A percentile compares a stretch with the other conserved stretches of the same genome.
These are phyloP conservation scores for Aspergillus cristatus DNA, from an alignment of 495 filamentous ascomycete species.

Conservation along the genomic window DNA sequence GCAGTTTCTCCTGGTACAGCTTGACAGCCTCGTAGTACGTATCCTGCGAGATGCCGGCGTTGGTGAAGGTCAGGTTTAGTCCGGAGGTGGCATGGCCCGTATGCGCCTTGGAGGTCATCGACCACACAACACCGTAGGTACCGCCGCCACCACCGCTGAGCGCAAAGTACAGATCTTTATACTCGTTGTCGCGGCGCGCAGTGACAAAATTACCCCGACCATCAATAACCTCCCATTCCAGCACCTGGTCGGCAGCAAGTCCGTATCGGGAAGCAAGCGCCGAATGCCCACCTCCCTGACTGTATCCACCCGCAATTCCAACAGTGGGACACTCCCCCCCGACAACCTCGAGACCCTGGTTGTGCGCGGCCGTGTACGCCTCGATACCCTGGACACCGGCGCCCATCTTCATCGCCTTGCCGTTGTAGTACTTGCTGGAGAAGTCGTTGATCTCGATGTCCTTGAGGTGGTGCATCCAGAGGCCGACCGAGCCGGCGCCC, in stretches of 20 bases:
- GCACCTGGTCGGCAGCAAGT: constrained; percentile 52
- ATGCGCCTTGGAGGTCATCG: constrained; percentile 39
- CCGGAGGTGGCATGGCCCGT: constrained; percentile 27
- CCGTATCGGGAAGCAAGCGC: constrained; percentile 44
- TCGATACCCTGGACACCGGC: constrained; percentile 43
- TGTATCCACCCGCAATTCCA: constrained; percentile 45
- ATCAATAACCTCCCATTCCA: constrained; percentile 54
- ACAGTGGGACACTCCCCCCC: constrained; percentile 29
- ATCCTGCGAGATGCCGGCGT: constrained; percentile 21
- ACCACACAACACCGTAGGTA: constrained; percentile 54
- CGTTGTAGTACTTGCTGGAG: constrained; percentile 27
- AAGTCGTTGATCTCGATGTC: constrained; percentile 29
- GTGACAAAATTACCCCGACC: constrained; percentile 37
- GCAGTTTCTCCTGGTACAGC: constrained; percentile 30
- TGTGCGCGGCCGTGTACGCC: constrained; percentile 34
- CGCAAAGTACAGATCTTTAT: constrained; percentile 60
- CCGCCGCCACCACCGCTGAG: constrained; percentile 56
- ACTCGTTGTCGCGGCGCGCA: constrained; percentile 42
- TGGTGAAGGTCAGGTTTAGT: constrained; percentile 22
- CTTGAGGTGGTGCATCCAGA: constrained; percentile 53
- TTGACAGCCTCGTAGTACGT: constrained; percentile 33
- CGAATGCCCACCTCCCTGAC: constrained; percentile 53
- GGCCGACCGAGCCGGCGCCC: constrained; percentile 41
- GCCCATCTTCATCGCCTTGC: constrained; percentile 44
- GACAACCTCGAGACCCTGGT: constrained; percentile 13